Percentiles rank a stretch among this genome's conserved stretches.
Conservation (phyloP, 768 basidiomycete species). For the Podaxis sp. region DNA sequence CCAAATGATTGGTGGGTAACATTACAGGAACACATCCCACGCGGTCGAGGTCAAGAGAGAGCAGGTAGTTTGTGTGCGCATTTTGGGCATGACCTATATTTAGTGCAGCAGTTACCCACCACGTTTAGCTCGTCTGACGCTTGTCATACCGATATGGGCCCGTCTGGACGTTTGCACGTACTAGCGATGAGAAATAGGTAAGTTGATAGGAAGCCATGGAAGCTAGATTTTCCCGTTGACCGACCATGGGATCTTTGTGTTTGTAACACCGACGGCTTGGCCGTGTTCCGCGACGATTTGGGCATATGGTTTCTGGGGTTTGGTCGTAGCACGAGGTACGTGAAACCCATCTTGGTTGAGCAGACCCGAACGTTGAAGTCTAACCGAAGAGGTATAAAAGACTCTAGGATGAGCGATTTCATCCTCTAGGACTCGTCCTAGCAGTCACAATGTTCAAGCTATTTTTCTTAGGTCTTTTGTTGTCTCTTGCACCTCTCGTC, state of each 20-base stretch:
- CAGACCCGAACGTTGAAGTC: background rate
- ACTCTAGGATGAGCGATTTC: background rate
- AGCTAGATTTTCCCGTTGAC: background rate
- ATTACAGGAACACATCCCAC: background rate
- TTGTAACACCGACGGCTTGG: background rate
- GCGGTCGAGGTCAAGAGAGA: background rate
- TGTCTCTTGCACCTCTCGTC: slow-evolving; percentile 24
- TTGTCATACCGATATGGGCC: background rate
- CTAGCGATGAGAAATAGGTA: background rate
- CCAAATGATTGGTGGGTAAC: background rate
- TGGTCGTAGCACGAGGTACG: background rate
- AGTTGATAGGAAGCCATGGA: background rate
- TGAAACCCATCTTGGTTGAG: background rate
- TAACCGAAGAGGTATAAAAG: background rate
- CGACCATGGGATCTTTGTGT: background rate
- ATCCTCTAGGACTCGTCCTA: background rate
- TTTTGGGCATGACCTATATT: background rate
- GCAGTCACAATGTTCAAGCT: background rate
- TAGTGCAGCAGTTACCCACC: background rate
- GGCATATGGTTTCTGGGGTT: background rate
- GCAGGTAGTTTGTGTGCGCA: background rate
- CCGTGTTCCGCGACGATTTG: background rate
- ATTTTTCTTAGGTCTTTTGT: slow-evolving; percentile 12
- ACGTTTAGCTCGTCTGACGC: background rate
- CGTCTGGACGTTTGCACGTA: background rate